Evolutionary conservation across 257 asterid species (phyloP), one percentile per base, ranked within the genome.

Genomic region (Cruciata laevipes): DNA sequence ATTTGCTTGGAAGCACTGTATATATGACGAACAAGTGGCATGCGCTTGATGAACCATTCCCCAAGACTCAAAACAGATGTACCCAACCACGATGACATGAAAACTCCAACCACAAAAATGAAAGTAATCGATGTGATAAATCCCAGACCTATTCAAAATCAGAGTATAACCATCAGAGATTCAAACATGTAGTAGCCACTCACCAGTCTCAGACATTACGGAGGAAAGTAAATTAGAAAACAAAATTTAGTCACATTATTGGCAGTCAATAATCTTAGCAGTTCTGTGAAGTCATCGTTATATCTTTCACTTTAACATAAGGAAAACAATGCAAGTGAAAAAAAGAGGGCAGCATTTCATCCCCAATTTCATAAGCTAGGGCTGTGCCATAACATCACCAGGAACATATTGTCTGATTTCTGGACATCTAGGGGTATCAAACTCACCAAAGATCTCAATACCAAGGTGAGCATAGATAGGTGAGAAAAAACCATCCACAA

Each of bases 51-150:
- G 72, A 75, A 72, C 85, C 83, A 81, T 59, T 77, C 85, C 0
- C 85, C 85, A 58, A 81, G 78, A 56, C 77, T 42, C 64, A 81
- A 63, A 63, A 81, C 79, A 18, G 85, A 77, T 14, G 85, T 47
- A 49, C 83, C 85, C 71, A 81, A 63, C 85, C 85, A 81, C n/a
- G 85, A 81, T 18, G 85, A 81, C 80, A 77, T 77, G 77, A 81
- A 77, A 25, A 81, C 83, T 71, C 85, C 85, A 3, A 81, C 79
- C 73, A 81, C 16, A 75, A 81, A 81, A 53, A 81, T 77, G 71
- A 77, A 81, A 42, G 79, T 75, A 67, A 81, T 69, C 58, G 85
- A 81, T 27, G 83, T 81, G 47, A 81, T 66, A 70, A 81, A 81
- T 70, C 85, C 85, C 21, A 81, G 79, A 65, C 85, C 83, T 81